phyloP scores from a whole-genome alignment of 345 rosid species.

The Geranium rotundifolium region DNA sequence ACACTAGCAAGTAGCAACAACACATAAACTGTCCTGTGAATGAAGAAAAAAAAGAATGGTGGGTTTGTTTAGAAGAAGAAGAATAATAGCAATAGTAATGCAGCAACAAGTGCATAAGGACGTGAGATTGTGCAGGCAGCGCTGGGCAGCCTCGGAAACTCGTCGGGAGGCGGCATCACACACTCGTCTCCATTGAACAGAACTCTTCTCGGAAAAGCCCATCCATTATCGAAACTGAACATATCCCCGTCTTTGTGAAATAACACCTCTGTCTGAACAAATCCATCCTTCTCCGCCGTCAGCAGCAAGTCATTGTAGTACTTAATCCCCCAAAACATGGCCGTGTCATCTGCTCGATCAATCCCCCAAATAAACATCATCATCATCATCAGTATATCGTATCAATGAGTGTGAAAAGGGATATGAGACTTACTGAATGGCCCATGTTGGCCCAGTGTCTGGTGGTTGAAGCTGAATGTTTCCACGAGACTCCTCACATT shows the following conservation, averaged over 20 bases:
- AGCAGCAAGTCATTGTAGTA: conserved; percentile 57
- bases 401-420: too few relatives aligned
- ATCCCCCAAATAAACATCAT: too few relatives aligned
- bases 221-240: conserved; percentile 54
- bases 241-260: conserved; percentile 35
- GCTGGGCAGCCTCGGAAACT: conserved; percentile 50
- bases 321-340: conserved; percentile 62
- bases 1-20: too few relatives aligned
- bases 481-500: conserved; percentile 43
- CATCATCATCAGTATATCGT: too few relatives aligned
- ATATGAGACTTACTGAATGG: conserved; percentile 35
- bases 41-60: too few relatives aligned
- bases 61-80: too few relatives aligned
- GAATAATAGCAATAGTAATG: too few relatives aligned
- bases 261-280: conserved; percentile 53
- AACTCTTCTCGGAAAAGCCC: conserved; percentile 67
- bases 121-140: too few relatives aligned
- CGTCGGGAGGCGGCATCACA: conserved; percentile 67
- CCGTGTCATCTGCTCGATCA: conserved; percentile 41
- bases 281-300: conserved; percentile 47
- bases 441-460: conserved; percentile 41
- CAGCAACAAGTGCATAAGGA: too few relatives aligned
- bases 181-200: conserved; percentile 72
- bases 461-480: conserved; percentile 69
- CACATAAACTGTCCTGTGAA: too few relatives aligned